Evolutionary conservation across 495 filamentous ascomycete species (phyloP).

Genomic region (Xylaria grammica): DNA sequence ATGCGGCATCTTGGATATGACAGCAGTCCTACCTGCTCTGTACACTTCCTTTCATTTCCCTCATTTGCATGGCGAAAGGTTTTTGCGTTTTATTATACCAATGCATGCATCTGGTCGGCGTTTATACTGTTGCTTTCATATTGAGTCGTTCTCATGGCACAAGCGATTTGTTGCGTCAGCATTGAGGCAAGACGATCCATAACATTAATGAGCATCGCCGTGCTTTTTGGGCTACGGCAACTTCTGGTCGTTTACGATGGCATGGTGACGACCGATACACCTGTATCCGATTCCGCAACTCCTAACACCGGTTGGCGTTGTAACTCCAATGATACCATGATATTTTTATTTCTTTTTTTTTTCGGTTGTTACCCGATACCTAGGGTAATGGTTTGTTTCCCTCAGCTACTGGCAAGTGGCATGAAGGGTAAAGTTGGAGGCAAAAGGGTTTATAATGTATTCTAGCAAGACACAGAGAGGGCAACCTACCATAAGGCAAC

Average conservation of each 20-base stretch:
- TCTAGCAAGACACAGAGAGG: conserved; percentile 40
- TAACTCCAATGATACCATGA: conserved; percentile 46
- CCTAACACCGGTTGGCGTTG: conserved; percentile 37
- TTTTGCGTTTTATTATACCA: conserved; percentile 43
- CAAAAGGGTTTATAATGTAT: conserved; percentile 32
- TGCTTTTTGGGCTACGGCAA: conserved; percentile 6
- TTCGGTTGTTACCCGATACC: conserved; percentile 34
- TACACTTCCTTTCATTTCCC: conserved; percentile 41
- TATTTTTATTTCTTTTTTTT: too few relatives aligned
- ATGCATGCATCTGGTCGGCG: conserved; percentile 50
- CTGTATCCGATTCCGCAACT: conserved; percentile 22
- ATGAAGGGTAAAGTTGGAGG: conserved; percentile 7
- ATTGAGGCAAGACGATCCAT: conserved; percentile 20
- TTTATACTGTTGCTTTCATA: conserved; percentile 44
- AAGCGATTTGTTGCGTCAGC: conserved; percentile 42
- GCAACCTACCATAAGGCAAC: conserved; percentile 32
- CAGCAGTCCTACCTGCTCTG: conserved; percentile 42
- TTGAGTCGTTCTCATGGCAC: conserved; percentile 23
- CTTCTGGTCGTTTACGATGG: neutral
- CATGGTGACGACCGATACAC: conserved; percentile 4
- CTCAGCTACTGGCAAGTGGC: conserved; percentile 32
- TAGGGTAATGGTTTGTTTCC: conserved; percentile 34
- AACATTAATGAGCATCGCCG: conserved; percentile 14
- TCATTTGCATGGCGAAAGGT: conserved; percentile 43
- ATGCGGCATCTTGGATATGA: conserved; percentile 13